These are phyloP conservation scores for Botryobasidium botryosum DNA, from an alignment of 768 basidiomycete genomes.

Conservation along the genomic window DNA sequence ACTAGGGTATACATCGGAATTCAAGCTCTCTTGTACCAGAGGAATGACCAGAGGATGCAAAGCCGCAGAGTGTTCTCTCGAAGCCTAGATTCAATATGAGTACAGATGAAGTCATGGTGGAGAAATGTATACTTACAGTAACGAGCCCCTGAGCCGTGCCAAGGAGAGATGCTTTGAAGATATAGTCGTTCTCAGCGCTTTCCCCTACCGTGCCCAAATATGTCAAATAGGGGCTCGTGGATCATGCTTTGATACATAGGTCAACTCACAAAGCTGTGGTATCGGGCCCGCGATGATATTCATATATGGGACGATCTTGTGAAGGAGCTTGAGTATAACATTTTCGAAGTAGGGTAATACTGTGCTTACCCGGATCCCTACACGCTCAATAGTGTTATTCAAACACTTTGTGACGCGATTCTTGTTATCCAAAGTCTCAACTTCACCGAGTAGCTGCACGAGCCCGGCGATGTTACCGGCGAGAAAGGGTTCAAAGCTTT, in stretches of 20 bases:
- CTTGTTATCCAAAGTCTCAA: slow-evolving; percentile 61
- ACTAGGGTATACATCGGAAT: slow-evolving; percentile 29
- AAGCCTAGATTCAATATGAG: slow-evolving; percentile 32
- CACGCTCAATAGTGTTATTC: slow-evolving; percentile 46
- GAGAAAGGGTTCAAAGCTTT: slow-evolving; percentile 54
- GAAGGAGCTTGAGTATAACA: neutral
- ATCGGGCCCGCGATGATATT: slow-evolving; percentile 43
- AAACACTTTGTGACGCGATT: slow-evolving; percentile 52
- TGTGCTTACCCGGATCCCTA: slow-evolving; percentile 22
- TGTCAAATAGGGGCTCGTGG: neutral
- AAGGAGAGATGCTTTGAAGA: slow-evolving; percentile 56
- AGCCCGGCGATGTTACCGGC: slow-evolving; percentile 43
- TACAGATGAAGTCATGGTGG: neutral
- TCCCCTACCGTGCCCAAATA: too few relatives aligned
- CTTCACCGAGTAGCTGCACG: slow-evolving; percentile 51
- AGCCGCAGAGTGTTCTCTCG: slow-evolving; percentile 40
- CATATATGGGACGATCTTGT: slow-evolving; percentile 55
- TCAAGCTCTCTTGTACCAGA: slow-evolving; percentile 46
- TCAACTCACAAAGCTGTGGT: slow-evolving; percentile 50
- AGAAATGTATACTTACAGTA: slow-evolving; percentile 27
- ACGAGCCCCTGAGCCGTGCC: slow-evolving; percentile 53
- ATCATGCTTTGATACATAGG: slow-evolving; percentile 9
- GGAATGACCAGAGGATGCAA: slow-evolving; percentile 41
- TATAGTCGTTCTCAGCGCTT: slow-evolving; percentile 45
- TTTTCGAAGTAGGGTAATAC: neutral